A percentile compares a stretch with the other conserved stretches of the same genome.
These are phyloP conservation scores for Linnemannia schmuckeri DNA, from an alignment of 192 early-diverging fungal genomes.

Conservation along the genomic window DNA sequence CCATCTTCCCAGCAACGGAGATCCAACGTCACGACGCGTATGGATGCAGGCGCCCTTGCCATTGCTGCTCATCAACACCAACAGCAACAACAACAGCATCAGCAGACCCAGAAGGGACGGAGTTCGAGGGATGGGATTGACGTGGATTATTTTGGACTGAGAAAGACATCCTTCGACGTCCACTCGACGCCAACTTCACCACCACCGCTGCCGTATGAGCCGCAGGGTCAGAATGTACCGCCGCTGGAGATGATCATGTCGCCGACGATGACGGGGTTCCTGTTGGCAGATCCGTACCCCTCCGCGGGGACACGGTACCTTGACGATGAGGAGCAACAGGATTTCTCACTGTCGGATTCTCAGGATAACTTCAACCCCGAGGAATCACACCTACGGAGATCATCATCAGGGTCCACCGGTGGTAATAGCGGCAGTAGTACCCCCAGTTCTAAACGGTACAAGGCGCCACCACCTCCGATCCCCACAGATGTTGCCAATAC, in stretches of 20 bases:
- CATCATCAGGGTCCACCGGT: neutral
- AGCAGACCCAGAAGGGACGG: slow-evolving; percentile 20
- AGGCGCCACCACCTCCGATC: slow-evolving; percentile 50
- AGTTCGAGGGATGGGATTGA: slow-evolving; percentile 27
- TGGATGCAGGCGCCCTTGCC: slow-evolving; percentile 48
- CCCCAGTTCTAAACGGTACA: slow-evolving; percentile 32
- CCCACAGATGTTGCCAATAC: slow-evolving; percentile 21
- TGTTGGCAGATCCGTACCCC: slow-evolving; percentile 54
- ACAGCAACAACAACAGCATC: slow-evolving; percentile 13
- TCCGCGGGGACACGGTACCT: slow-evolving; percentile 34
- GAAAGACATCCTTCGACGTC: slow-evolving; percentile 19
- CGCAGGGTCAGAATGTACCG: slow-evolving; percentile 17
- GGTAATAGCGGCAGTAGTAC: neutral
- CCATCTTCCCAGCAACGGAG: slow-evolving; percentile 36
- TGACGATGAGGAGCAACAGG: slow-evolving; percentile 20
- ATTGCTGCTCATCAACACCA: slow-evolving; percentile 21
- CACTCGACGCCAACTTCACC: slow-evolving; percentile 21
- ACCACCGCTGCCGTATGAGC: slow-evolving; percentile 25
- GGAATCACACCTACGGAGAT: neutral
- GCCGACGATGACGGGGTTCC: slow-evolving; percentile 36
- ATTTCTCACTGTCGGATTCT: neutral
- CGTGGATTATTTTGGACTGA: slow-evolving; percentile 38
- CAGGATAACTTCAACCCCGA: neutral
- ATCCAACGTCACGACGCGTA: slow-evolving; percentile 41
- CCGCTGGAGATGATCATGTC: slow-evolving; percentile 18